Conservation (phyloP, 2,329 filamentous ascomycete species). For the Tolypocladium ovalisporum region DNA sequence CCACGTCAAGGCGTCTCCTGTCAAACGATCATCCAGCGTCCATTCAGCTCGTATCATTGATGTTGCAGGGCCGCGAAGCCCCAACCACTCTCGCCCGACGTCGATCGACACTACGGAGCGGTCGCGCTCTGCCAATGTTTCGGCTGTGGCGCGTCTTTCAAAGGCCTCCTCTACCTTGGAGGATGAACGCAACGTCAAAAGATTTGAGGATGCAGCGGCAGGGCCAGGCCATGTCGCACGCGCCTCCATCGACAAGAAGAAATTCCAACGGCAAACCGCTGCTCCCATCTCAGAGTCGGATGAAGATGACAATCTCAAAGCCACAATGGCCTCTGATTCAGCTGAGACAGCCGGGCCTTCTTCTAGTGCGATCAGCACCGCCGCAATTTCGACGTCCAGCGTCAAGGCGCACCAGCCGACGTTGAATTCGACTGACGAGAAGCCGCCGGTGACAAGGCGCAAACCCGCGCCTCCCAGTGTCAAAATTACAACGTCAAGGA, state of each 20-base stretch:
- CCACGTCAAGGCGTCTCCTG: conserved; percentile 24
- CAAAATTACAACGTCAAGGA: conserved; percentile 23
- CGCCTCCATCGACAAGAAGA: conserved; percentile 17
- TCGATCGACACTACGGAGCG: conserved; percentile 35
- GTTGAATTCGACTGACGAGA: not conserved
- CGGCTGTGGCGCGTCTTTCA: conserved; percentile 28
- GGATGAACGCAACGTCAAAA: conserved; percentile 23
- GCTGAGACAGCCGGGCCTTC: not conserved
- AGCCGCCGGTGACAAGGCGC: not conserved
- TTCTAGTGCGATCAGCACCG: not conserved
- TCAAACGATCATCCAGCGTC: conserved; percentile 33
- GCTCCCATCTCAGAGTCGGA: conserved; percentile 34
- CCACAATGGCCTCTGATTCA: not conserved
- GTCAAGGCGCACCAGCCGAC: not conserved
- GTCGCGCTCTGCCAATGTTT: conserved; percentile 27
- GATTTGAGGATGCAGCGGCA: conserved; percentile 2
- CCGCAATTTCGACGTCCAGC: not conserved
- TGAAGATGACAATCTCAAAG: conserved; percentile 14
- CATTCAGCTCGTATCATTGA: conserved; percentile 49
- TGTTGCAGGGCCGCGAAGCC: conserved; percentile 40
- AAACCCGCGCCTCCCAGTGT: conserved; percentile 13
- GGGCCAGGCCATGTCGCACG: conserved; percentile 7
- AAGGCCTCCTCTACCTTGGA: conserved; percentile 20
- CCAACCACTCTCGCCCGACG: conserved; percentile 34
- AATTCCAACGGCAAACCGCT: conserved; percentile 15